phyloP scores from a whole-genome alignment of 805 yeast species.

The Candida krabiensis region DNA sequence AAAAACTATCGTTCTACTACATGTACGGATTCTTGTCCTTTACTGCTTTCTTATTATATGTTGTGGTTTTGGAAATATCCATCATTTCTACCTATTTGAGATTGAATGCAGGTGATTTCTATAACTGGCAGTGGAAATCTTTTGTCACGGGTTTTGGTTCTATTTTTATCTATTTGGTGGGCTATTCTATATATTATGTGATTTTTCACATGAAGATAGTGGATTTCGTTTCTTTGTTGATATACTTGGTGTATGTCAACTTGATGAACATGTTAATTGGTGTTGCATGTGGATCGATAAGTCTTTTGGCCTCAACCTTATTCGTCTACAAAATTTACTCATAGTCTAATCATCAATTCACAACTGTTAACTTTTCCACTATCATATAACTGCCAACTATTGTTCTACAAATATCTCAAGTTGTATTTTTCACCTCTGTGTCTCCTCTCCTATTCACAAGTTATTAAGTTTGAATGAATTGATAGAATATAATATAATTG shows the following conservation, averaged over 20 bases:
- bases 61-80: slow-evolving; percentile 70
- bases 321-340: slow-evolving; percentile 65
- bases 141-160: slow-evolving; percentile 68
- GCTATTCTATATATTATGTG: slow-evolving; percentile 69
- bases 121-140: slow-evolving; percentile 83
- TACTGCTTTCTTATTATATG: slow-evolving; percentile 56
- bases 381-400: too few relatives aligned
- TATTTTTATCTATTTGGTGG: slow-evolving; percentile 67
- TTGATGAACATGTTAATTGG: slow-evolving; percentile 64
- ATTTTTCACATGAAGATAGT: slow-evolving; percentile 55
- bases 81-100: slow-evolving; percentile 67
- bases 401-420: too few relatives aligned
- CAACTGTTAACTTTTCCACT: too few relatives aligned
- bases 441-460: too few relatives aligned
- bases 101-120: slow-evolving; percentile 48
- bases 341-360: slow-evolving; percentile 25
- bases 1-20: slow-evolving; percentile 74
- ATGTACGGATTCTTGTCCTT: slow-evolving; percentile 75
- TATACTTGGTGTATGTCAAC: slow-evolving; percentile 72
- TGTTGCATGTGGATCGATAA: slow-evolving; percentile 73
- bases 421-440: too few relatives aligned
- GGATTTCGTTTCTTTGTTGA: slow-evolving; percentile 63
- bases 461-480: too few relatives aligned
- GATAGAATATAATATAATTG: too few relatives aligned
- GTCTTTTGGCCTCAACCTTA: slow-evolving; percentile 62